A percentile compares a stretch with the other conserved stretches of the same genome.
Conservation (phyloP, 495 filamentous ascomycete species). For the Neurospora sp. region DNA sequence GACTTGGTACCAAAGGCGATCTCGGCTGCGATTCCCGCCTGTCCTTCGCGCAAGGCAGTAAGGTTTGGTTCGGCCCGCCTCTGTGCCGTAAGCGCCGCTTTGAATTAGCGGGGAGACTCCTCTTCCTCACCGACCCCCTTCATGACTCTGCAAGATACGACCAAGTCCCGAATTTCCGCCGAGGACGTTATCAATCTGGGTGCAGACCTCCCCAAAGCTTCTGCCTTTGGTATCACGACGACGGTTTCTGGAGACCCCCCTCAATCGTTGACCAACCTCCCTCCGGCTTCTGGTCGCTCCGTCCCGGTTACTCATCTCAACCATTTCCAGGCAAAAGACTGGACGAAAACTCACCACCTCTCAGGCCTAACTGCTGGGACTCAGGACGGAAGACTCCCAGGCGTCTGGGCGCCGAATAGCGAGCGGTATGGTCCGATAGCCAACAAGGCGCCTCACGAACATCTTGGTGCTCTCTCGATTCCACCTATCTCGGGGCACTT, state of each 20-base stretch:
- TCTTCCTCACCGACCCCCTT: constrained; percentile 2
- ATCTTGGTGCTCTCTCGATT: background rate
- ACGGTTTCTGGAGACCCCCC: background rate
- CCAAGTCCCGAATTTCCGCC: constrained; percentile 8
- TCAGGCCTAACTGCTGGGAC: background rate
- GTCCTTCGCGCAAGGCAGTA: background rate
- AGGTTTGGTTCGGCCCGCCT: background rate
- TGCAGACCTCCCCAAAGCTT: constrained; percentile 1
- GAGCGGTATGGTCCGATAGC: constrained; percentile 18
- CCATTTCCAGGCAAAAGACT: background rate
- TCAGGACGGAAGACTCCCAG: constrained; percentile 1
- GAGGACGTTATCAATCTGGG: constrained; percentile 2
- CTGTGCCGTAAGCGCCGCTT: background rate
- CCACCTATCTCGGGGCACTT: background rate
- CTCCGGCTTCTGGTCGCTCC: constrained; percentile 7
- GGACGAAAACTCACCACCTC: background rate
- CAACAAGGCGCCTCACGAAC: constrained; percentile 2
- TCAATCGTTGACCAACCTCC: background rate
- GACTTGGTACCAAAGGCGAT: background rate
- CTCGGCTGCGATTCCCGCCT: background rate
- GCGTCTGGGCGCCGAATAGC: constrained; percentile 4
- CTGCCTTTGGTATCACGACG: constrained; percentile 1
- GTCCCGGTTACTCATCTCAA: constrained; percentile 6
- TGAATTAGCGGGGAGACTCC: background rate
- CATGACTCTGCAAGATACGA: constrained; percentile 14